Conservation (phyloP, 768 basidiomycete genomes). For the Crassisporium funariophilum region DNA sequence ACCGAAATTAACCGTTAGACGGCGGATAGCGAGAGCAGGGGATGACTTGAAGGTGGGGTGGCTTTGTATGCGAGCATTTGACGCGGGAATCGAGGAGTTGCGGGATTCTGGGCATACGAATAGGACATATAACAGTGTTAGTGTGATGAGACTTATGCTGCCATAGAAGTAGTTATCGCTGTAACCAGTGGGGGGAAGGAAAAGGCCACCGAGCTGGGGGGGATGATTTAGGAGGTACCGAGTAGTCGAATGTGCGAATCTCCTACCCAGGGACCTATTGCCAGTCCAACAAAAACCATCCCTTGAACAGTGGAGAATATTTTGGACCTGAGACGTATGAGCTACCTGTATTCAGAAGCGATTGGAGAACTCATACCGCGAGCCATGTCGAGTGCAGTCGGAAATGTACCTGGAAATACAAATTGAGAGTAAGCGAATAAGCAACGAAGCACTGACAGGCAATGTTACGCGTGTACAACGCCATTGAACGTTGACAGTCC, state of each 20-base stretch:
- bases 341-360: not conserved
- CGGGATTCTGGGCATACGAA: slow-evolving; percentile 60
- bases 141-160: slow-evolving; percentile 40
- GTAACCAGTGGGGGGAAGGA: slow-evolving; percentile 62
- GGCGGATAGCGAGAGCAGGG: slow-evolving; percentile 28
- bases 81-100: slow-evolving; percentile 22
- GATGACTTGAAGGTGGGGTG: slow-evolving; percentile 31
- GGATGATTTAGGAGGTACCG: slow-evolving; percentile 6
- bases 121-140: slow-evolving; percentile 41
- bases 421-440: slow-evolving; percentile 8
- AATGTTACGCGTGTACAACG: slow-evolving; percentile 69
- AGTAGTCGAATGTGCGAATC: not conserved
- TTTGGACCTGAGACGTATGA: slow-evolving; percentile 35
- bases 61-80: slow-evolving; percentile 21
- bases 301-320: slow-evolving; percentile 72
- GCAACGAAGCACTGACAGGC: slow-evolving; percentile 26
- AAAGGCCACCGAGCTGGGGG: slow-evolving; percentile 51
- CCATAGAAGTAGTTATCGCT: slow-evolving; percentile 51
- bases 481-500: slow-evolving; percentile 67
- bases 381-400: slow-evolving; percentile 55
- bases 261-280: slow-evolving; percentile 76
- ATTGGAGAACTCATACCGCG: slow-evolving; percentile 33
- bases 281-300: slow-evolving; percentile 75
- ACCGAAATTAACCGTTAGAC: slow-evolving; percentile 31
- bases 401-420: slow-evolving; percentile 51